Evolutionary conservation across 2,329 filamentous ascomycete genomes (phyloP), one percentile per base, ranked within the genome.

Genomic region (Colletotrichum plurivorum): DNA sequence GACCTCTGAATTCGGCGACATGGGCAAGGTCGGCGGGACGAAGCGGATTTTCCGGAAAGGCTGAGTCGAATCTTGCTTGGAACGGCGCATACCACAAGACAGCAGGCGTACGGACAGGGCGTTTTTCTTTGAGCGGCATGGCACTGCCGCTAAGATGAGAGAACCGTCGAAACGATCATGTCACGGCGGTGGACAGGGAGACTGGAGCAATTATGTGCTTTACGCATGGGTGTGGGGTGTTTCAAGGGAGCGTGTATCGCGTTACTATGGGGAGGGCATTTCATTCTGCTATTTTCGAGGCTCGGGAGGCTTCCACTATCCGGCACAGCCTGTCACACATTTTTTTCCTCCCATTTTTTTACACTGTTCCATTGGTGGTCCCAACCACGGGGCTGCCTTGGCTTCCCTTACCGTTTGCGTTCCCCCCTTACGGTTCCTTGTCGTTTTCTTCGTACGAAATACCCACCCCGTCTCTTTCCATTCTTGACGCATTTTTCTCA

Each of bases 11-110:
- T 93, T 94, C 78, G 91, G 90, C 20, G 91, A 94, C 72, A 80
- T 94, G 73, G 91, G 92, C 52, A 93, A 88, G 77, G 89, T 91
- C 5, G 92, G 93, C 2, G 88, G 87, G 8, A 94, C 93, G 16
- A 92, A 92, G 82, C 87, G 93, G 73, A 77, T 95, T 58, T 93
- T 93, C 75, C 85, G 89, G 75, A 85, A 85, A 78, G 77, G 71
- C 36, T 72, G 54, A 66, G 43, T 48, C 3, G 7, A 22, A 25
- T 46, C 31, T 39, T 25, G 20, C 18, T 45, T 51, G 22, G 10
- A 36, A 36, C 31, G 31, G 18, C 16, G 48, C 48, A 41, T 54
- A 39, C 20, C 20, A 45, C 18, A 18, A 46, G n/a, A 45, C 22
- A 53, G 41, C 20, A 58, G 53, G 65, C 60, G 59, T 52, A 68